Evolutionary conservation across 2,329 filamentous ascomycete species (phyloP), one percentile per base, ranked within the genome.

Genomic region (Colletotrichum sp.): DNA sequence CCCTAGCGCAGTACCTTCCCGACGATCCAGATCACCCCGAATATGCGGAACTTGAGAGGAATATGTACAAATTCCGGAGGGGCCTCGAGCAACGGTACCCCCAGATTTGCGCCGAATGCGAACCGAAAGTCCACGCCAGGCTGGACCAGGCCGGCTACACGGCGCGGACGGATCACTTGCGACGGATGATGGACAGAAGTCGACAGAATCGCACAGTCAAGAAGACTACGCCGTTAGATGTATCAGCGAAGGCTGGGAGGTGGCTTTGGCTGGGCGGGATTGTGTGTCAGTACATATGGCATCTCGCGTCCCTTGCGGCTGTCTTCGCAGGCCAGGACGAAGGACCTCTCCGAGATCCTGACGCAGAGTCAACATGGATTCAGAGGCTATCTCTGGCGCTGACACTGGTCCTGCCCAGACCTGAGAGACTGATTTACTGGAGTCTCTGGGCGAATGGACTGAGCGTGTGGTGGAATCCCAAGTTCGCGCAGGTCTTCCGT

Each of bases 21-120:
- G 89, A 90, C 39, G 90, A 93, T 75, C 86, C 89, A 1, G 86
- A 88, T 59, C 91, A 96, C 78, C 92, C 94, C 1, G 89, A 94
- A 68, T 95, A 96, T 82, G 86, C 86, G 5, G 89, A 92, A 76
- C 93, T 93, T 77, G 93, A 96, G 83, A 89, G 89, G 71, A 90
- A 90, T 65, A 94, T 95, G 80, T 93, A 93, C 78, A 88, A 89
- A 44, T 98, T 94, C 83, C 93, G 93, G 77, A 89, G 88, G 77
- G 89, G 93, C 68, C 88, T 98, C 22, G 96, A 98, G 85, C 89
- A 92, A 80, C 91, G 94, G 66, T 99, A 98, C 82, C 97, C 97
- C 1, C 95, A 97, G 81, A 93, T 98, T 75, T 99, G 97, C 86
- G 90, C 90, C 77, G 88, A 92, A 62, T 99, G 97, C 84, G 94